Conservation (phyloP, 2,329 filamentous ascomycete genomes). For the Fusarium acutatum region DNA sequence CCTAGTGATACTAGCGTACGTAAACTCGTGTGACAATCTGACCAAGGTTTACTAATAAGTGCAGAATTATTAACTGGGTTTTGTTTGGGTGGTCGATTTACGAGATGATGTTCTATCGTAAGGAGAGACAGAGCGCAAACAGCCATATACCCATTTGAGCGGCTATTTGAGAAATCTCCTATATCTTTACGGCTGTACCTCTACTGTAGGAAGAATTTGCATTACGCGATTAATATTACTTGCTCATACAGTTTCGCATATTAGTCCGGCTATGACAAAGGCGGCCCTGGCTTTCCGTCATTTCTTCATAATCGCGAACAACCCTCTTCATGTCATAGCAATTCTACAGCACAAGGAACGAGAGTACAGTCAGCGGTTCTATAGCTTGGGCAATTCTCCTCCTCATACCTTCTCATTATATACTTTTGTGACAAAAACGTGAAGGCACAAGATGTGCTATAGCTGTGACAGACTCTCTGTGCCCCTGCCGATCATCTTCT, state of each 20-base stretch:
- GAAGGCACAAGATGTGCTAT: background rate
- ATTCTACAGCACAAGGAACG: background rate
- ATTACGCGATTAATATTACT: background rate
- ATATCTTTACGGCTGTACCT: background rate
- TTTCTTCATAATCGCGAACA: background rate
- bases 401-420: background rate
- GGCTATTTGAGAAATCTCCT: background rate
- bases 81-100: conserved; percentile 31
- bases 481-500: background rate
- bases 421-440: background rate
- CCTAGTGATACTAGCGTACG: conserved; percentile 37
- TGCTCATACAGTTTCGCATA: background rate
- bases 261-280: background rate
- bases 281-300: background rate
- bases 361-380: background rate
- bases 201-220: too few species aligned
- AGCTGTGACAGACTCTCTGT: background rate
- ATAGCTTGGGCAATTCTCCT: background rate
- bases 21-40: background rate
- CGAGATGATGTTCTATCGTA: conserved; percentile 16
- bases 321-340: background rate
- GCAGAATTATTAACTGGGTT: conserved; percentile 32
- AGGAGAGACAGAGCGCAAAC: conserved; percentile 4
- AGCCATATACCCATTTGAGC: conserved; percentile 35
- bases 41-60: background rate